phyloP scores from a whole-genome alignment of 1,284 basidiomycete species.

The Porodaedalea pini region DNA sequence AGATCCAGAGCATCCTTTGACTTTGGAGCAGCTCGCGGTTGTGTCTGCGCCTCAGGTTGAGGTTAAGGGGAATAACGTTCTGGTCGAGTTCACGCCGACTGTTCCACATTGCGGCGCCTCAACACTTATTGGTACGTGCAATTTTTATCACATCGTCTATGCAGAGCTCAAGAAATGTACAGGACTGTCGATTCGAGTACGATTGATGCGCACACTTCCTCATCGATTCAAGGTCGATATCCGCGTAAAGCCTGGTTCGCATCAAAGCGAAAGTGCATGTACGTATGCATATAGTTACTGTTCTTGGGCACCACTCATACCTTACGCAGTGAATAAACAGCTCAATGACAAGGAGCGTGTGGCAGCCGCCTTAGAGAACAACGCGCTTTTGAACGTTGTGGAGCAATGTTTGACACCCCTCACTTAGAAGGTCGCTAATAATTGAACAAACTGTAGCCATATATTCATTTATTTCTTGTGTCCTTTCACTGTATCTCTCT shows the following conservation, averaged over 20 bases:
- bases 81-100: constrained; percentile 93
- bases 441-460: background rate
- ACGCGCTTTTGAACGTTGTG: constrained; percentile 81
- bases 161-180: constrained; percentile 7
- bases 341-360: constrained; percentile 99
- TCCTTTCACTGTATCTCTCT: no score
- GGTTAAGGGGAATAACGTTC: constrained; percentile 69
- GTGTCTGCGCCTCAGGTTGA: constrained; percentile 88
- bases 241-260: constrained; percentile 88
- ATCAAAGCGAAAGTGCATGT: constrained; percentile 91
- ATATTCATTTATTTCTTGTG: background rate
- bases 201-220: constrained; percentile 87
- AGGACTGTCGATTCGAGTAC: constrained; percentile 92
- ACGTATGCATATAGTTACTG: constrained; percentile 24
- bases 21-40: constrained; percentile 95
- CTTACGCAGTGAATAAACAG: constrained; percentile 86
- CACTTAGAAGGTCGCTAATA: background rate
- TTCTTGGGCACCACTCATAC: background rate
- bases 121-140: constrained; percentile 86
- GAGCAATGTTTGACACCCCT: constrained; percentile 77
- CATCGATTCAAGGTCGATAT: constrained; percentile 95
- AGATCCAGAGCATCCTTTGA: constrained; percentile 94
- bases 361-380: constrained; percentile 94
- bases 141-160: background rate
- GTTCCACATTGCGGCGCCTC: constrained; percentile 99